Conservation (phyloP, 2,329 filamentous ascomycete species). For the Aquanectria penicillioides region DNA sequence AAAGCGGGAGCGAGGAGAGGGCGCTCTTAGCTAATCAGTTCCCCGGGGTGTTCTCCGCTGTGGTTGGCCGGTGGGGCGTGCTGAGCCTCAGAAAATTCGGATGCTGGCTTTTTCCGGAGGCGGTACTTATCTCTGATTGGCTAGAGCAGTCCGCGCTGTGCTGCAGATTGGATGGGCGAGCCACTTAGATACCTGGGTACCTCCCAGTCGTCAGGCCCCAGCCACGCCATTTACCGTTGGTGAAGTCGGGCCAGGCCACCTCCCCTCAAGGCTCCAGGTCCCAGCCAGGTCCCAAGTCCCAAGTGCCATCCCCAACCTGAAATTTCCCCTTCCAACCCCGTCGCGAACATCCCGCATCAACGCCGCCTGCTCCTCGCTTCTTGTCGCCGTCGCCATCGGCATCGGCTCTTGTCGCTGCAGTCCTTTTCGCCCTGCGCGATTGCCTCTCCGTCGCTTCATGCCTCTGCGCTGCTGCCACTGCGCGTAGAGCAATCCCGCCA, state of each 20-base stretch:
- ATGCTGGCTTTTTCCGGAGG: slow-evolving; percentile 18
- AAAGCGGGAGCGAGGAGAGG: background rate
- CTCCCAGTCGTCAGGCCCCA: slow-evolving; percentile 41
- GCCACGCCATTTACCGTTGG: slow-evolving; percentile 52
- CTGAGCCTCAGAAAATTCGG: slow-evolving; percentile 10
- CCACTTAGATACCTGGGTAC: slow-evolving; percentile 9
- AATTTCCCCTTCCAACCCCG: slow-evolving; percentile 38
- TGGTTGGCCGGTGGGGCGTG: slow-evolving; percentile 5
- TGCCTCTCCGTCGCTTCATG: slow-evolving; percentile 39
- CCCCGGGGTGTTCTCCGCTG: background rate
- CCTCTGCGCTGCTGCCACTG: slow-evolving; percentile 41
- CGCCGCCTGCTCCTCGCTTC: slow-evolving; percentile 31
- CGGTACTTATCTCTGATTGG: background rate
- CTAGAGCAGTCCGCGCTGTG: background rate
- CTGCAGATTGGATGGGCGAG: slow-evolving; percentile 12
- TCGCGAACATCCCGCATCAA: slow-evolving; percentile 38
- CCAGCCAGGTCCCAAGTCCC: slow-evolving; percentile 42
- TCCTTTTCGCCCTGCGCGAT: slow-evolving; percentile 35
- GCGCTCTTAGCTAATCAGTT: background rate
- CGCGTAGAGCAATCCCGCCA: slow-evolving; percentile 46
- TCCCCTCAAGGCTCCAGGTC: slow-evolving; percentile 36
- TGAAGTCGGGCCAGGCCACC: slow-evolving; percentile 39
- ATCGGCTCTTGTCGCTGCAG: slow-evolving; percentile 39
- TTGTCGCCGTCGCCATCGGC: slow-evolving; percentile 36
- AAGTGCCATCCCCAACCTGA: slow-evolving; percentile 26